Evolutionary conservation across 2,329 filamentous ascomycete genomes (phyloP).

Genomic region (Cytospora chrysosperma): DNA sequence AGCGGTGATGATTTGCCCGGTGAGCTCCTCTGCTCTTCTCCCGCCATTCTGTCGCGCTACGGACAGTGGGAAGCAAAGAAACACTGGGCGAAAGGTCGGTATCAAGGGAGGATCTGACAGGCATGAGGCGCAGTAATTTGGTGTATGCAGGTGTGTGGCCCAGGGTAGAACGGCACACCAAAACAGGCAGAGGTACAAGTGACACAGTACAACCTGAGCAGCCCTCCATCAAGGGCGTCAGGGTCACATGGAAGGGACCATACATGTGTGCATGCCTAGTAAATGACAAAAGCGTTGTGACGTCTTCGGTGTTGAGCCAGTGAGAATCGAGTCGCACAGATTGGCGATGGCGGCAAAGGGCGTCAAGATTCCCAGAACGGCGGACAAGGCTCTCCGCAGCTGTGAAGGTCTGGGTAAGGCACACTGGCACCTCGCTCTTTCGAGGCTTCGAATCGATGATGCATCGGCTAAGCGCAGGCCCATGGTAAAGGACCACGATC

Average conservation of each 20-base stretch:
- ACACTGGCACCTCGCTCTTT: background rate
- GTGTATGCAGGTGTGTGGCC: constrained; percentile 19
- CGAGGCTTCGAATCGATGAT: constrained; percentile 5
- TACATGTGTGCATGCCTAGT: constrained; percentile 6
- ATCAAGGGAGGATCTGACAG: constrained; percentile 21
- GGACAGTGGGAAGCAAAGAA: constrained; percentile 16
- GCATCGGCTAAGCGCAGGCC: background rate
- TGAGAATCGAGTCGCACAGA: constrained; percentile 7
- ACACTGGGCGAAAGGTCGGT: constrained; percentile 10
- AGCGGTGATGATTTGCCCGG: constrained; percentile 4
- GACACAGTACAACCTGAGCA: background rate
- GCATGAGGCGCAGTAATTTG: constrained; percentile 21
- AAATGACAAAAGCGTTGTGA: constrained; percentile 20
- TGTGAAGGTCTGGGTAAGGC: background rate
- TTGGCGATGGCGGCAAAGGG: constrained; percentile 22
- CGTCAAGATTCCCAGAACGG: constrained; percentile 7
- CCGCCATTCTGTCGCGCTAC: constrained; percentile 14
- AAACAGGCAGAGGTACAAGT: constrained; percentile 8
- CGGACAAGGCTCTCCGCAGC: constrained; percentile 3
- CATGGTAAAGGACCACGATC: background rate
- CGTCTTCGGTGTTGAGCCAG: constrained; percentile 11
- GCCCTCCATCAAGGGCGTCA: constrained; percentile 7
- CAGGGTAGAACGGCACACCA: constrained; percentile 10
- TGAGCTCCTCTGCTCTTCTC: constrained; percentile 2
- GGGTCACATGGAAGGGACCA: constrained; percentile 7